Percentiles rank a stretch among this genome's conserved stretches.
phyloP scores from a whole-genome alignment of 768 basidiomycete species.

The Tricholoma furcatifolium region DNA sequence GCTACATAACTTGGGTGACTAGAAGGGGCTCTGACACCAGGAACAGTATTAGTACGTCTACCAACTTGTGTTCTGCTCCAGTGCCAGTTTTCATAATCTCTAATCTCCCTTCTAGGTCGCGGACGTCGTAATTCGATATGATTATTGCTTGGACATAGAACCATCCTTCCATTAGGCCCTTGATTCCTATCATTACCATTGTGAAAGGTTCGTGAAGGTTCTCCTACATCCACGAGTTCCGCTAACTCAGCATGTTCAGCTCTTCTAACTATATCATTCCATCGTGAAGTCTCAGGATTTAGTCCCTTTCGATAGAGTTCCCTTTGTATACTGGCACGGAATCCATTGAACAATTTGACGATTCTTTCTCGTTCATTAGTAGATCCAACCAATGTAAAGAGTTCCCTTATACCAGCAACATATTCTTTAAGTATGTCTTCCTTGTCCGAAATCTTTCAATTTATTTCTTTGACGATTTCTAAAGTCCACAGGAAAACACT shows the following conservation, averaged over 20 bases:
- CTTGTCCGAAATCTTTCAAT: no score
- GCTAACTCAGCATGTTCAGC: background rate
- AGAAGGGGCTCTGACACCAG: background rate
- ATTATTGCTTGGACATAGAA: no score
- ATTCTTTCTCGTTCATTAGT: background rate
- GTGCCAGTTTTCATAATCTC: no score
- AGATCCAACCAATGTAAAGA: background rate
- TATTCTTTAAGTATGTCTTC: background rate
- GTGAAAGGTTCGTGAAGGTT: background rate
- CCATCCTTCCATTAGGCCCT: background rate
- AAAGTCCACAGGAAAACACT: background rate
- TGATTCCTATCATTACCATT: background rate
- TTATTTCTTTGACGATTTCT: background rate
- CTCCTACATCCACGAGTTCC: background rate
- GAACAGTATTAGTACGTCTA: background rate
- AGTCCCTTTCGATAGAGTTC: background rate
- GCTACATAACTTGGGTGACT: background rate
- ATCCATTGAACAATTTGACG: background rate
- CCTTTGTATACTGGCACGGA: background rate
- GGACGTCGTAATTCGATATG: no score
- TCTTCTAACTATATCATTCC: background rate
- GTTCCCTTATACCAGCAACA: background rate
- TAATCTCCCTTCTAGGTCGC: no score
- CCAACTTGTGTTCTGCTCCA: no score
- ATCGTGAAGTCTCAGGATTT: background rate